A percentile compares a stretch with the other conserved stretches of the same genome.
These are phyloP conservation scores for Lichtheimia ornata DNA, from an alignment of 371 early-diverging fungal species.

Conservation along the genomic window DNA sequence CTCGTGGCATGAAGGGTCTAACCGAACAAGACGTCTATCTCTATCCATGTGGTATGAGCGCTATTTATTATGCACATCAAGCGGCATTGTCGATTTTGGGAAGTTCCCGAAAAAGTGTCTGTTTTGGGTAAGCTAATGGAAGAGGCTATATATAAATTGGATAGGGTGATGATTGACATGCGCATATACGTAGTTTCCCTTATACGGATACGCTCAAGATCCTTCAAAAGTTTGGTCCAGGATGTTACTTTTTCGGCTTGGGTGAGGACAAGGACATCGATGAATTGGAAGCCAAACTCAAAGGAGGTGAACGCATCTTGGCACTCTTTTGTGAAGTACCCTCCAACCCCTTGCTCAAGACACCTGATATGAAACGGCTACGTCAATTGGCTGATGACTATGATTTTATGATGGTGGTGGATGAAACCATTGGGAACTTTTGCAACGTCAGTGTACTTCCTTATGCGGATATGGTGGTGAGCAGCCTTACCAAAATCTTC, in stretches of 20 bases:
- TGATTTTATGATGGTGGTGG: conserved; percentile 82
- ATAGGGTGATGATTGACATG: background rate
- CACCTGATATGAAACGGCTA: conserved; percentile 76
- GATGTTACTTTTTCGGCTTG: conserved; percentile 83
- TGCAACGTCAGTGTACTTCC: conserved; percentile 78
- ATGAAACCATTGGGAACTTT: conserved; percentile 95
- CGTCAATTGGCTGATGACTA: conserved; percentile 76
- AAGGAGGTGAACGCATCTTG: conserved; percentile 62
- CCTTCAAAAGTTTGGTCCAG: conserved; percentile 89
- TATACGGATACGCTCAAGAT: conserved; percentile 96
- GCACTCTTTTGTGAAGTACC: conserved; percentile 93
- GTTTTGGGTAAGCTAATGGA: conserved; percentile 75
- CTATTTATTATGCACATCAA: conserved; percentile 86
- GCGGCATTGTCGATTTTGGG: conserved; percentile 53
- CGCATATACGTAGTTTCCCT: conserved; percentile 66
- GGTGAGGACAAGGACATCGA: conserved; percentile 78
- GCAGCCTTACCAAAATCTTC: conserved; percentile 93
- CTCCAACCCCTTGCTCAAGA: conserved; percentile 88
- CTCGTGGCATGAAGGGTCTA: conserved; percentile 55
- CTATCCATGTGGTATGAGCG: conserved; percentile 90
- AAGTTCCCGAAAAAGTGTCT: conserved; percentile 70
- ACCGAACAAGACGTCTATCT: conserved; percentile 84
- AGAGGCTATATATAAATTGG: background rate
- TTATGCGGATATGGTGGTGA: conserved; percentile 88
- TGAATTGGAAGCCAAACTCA: conserved; percentile 61